Conservation (phyloP, 2,329 filamentous ascomycete species). For the Alternaria sp. region DNA sequence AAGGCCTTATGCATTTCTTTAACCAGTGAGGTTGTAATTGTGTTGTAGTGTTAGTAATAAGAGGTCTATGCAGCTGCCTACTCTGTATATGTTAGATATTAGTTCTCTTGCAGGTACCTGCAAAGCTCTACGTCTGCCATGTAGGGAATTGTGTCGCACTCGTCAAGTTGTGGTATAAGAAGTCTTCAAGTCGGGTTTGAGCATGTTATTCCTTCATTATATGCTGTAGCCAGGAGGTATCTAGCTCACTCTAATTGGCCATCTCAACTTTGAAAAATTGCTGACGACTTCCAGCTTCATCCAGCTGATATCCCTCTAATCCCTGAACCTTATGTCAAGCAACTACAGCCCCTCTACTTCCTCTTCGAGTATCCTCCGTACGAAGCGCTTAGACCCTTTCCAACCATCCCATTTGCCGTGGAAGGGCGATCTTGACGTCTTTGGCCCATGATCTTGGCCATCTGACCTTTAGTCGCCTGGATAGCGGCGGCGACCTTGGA, state of each 20-base stretch:
- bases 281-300: not conserved
- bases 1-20: slow-evolving; percentile 24
- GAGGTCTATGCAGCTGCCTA: slow-evolving; percentile 24
- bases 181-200: not conserved
- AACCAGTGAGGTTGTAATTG: slow-evolving; percentile 20
- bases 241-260: not conserved
- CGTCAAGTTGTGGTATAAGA: not conserved
- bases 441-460: not conserved
- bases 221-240: not conserved
- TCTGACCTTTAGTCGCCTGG: not conserved
- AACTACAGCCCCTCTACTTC: not conserved
- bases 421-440: not conserved
- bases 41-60: slow-evolving; percentile 20
- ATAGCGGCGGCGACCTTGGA: not conserved
- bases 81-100: slow-evolving; percentile 18
- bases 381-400: not conserved
- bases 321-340: not conserved
- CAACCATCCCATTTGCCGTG: not conserved
- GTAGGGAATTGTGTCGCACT: not conserved
- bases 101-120: slow-evolving; percentile 18
- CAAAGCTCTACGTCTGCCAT: slow-evolving; percentile 6
- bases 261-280: not conserved
- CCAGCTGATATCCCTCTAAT: not conserved
- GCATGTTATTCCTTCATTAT: not conserved
- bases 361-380: not conserved